These are phyloP conservation scores for Trichoderma simmonsii DNA, from an alignment of 2,329 filamentous ascomycete species.

Conservation along the genomic window DNA sequence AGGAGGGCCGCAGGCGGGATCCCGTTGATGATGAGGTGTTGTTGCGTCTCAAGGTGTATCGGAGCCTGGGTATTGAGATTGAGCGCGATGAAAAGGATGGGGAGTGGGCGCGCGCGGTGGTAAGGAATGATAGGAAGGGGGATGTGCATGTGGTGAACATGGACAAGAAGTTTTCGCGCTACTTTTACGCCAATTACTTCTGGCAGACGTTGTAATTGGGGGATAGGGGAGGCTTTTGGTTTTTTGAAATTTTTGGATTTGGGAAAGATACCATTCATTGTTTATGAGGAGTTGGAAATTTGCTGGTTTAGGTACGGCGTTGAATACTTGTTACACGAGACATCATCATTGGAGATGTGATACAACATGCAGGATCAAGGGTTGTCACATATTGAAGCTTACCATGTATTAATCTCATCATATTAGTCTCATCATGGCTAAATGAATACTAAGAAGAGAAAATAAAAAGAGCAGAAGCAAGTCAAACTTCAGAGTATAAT, in stretches of 20 bases:
- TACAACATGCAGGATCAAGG: background rate
- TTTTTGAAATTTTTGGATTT: background rate
- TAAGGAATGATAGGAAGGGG: constrained; percentile 80
- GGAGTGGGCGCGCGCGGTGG: constrained; percentile 80
- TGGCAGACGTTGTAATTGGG: constrained; percentile 74
- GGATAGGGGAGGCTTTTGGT: constrained; percentile 5
- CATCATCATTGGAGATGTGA: background rate
- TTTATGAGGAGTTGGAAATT: background rate
- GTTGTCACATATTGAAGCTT: background rate
- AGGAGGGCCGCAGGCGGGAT: constrained; percentile 33
- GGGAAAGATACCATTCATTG: constrained; percentile 10
- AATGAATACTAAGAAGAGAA: background rate
- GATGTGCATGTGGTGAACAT: constrained; percentile 95
- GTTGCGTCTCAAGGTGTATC: constrained; percentile 84
- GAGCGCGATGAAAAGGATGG: constrained; percentile 71
- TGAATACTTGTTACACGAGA: background rate
- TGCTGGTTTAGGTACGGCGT: constrained; percentile 3
- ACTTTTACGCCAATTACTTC: constrained; percentile 94
- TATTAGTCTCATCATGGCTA: background rate
- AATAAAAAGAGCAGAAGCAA: background rate
- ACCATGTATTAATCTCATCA: background rate
- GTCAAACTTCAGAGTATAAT: background rate
- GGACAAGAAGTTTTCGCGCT: constrained; percentile 85
- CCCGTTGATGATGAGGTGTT: constrained; percentile 61
- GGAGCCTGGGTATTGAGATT: constrained; percentile 85